Evolutionary conservation across 2,329 filamentous ascomycete species (phyloP), one percentile per base, ranked within the genome.

Genomic region (Aspergillus udagawae): DNA sequence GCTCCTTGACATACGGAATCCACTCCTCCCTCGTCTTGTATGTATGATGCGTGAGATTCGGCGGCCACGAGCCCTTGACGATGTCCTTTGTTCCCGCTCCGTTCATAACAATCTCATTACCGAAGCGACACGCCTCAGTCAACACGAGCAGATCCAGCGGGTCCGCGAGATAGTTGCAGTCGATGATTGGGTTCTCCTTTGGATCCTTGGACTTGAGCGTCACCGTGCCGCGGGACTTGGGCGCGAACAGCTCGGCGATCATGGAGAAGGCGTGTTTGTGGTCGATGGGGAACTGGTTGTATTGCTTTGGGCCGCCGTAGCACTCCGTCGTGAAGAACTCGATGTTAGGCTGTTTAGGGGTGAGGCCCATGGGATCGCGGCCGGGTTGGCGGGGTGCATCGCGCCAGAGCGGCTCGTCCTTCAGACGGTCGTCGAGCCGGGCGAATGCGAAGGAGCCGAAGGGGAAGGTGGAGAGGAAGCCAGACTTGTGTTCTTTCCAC

Each of bases 271-370:
- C 80, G 58, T 83, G 77, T 55, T 85, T 77, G 20, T 78, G 73
- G 47, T 84, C 76, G 2, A 76, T 70, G 0, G 84, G 84, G 54
- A 80, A 82, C 41, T 84, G 71, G 21, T 76, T 73, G 58, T 79
- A 86, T 58, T 85, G 82, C 60, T 83, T 84, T 0, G 84, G 83
- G 0, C 83, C 83, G 3, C 83, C 83, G 61, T 86, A 86, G 63
- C 82, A 82, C 65, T 86, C 84, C 0, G 84, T 86, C 32, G 78
- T 83, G 71, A 86, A 87, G 69, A 86, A 82, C 63, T 87, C 85
- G 51, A 86, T 67, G 63, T 86, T 84, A 0, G 85, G 83, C 64
- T 88, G 85, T 5, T 70, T 68, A 0, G 75, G 70, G 0, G 79
- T 80, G 17, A 87, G 72, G 20, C 82, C 83, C 85, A 88, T 87